Evolutionary conservation across 345 rosid species (phyloP).

Genomic region (Eucalyptus melliodora): DNA sequence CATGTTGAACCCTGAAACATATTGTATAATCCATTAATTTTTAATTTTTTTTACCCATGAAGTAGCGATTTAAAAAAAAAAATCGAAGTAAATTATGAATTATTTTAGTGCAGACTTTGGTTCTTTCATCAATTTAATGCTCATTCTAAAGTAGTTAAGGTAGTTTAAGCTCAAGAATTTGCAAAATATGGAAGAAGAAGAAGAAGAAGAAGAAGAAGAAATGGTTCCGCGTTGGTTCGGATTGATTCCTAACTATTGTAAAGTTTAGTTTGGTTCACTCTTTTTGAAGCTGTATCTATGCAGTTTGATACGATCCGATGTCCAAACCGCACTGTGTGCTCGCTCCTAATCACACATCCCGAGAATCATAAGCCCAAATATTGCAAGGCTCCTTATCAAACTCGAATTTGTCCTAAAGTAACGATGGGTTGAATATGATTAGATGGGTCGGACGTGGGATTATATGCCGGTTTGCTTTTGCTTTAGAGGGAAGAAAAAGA

Average conservation of each 20-base stretch:
- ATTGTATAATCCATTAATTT: background rate
- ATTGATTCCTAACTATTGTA: background rate
- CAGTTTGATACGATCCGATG: background rate
- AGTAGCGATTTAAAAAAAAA: background rate
- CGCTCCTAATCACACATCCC: background rate
- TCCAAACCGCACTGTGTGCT: background rate
- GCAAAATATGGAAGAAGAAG: background rate
- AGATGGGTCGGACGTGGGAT: background rate
- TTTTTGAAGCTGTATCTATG: background rate
- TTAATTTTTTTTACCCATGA: background rate
- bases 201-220: too few species aligned
- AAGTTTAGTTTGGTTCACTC: background rate
- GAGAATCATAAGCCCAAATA: background rate
- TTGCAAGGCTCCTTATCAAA: background rate
- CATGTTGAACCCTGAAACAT: background rate
- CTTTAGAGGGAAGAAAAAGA: background rate
- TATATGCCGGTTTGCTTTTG: background rate
- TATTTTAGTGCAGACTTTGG: background rate
- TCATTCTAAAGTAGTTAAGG: background rate
- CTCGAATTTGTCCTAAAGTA: background rate
- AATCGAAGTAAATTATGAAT: background rate
- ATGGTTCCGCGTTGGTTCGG: background rate
- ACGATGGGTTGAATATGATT: background rate
- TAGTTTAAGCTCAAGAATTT: background rate
- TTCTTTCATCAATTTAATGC: background rate